Evolutionary conservation across 306 rosid species (phyloP), one percentile per base, ranked within the genome.

Genomic region (Inga leiocalycina): DNA sequence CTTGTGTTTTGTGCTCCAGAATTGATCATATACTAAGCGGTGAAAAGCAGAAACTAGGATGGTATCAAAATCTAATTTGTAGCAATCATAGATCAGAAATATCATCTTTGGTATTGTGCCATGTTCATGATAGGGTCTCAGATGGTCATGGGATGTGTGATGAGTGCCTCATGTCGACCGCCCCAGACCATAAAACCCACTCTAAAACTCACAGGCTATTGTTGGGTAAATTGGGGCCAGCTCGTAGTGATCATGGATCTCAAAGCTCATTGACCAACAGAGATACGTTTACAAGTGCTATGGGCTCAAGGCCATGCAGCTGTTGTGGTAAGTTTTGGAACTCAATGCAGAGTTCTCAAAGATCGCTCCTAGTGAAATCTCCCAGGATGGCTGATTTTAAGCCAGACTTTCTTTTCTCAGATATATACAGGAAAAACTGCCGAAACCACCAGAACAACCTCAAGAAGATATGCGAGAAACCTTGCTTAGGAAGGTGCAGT

Each of bases 1-100:
- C 98, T 71, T 95, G 98, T 79, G 85, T 91, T 62, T 84, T 95
- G 80, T 95, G 98, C 90, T 92, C 95, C 49, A 89, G 98, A 90
- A 87, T 93, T 57, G 98, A 95, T 82, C 88, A 71, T 73, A 80
- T 89, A 77, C 45, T 87, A 15, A 85, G 88, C 51, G 69, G 84
- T 59, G 88, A 85, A 66, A 88, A 80, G 34, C 85, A 85, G 61
- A 88, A 80, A 46, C 83, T 89, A 5, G 85, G 85, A 51, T 80
- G 79, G 70, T 89, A 88, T 81, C 87, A 81, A 75, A 87, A 79
- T 75, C 83, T 89, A 45, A 85, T 95, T 61, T 95, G 98, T 87
- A 80, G 82, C 86, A 59, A 85, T 69, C 98, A 92, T 80, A 85
- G 82, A 79, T 91, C 91, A 16, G 90, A 93, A 86, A 82, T 93